Percentiles rank a stretch among this genome's conserved stretches.
phyloP scores from a whole-genome alignment of 805 yeast species.

The Yarrowia divulgata region DNA sequence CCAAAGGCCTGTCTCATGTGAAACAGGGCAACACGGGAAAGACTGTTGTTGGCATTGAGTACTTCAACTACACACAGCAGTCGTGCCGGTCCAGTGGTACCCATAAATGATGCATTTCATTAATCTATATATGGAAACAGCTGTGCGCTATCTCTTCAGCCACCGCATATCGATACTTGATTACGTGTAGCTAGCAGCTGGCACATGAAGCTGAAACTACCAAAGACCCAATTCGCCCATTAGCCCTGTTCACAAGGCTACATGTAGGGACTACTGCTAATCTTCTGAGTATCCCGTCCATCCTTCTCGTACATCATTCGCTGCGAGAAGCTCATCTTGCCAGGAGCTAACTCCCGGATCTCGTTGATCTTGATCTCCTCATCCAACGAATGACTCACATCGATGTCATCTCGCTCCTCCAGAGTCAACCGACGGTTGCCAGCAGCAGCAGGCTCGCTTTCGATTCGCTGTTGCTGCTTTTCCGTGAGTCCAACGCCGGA shows the following conservation, averaged over 20 bases:
- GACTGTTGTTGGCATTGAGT: conserved; percentile 1
- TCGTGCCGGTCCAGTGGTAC: too few species aligned
- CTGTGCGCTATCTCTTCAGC: neutral
- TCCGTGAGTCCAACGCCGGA: conserved; percentile 37
- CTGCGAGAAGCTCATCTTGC: conserved; percentile 44
- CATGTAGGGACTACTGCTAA: conserved; percentile 38
- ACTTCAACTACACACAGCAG: neutral
- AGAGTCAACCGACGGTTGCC: conserved; percentile 2
- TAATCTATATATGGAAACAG: conserved; percentile 15
- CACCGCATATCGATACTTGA: neutral
- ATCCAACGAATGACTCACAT: conserved; percentile 32
- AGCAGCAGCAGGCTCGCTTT: conserved; percentile 31
- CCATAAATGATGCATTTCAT: conserved; percentile 15
- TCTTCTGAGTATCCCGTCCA: conserved; percentile 23
- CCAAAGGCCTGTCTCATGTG: neutral
- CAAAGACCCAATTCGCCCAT: neutral
- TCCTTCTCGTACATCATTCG: conserved; percentile 43
- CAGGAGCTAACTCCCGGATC: conserved; percentile 40
- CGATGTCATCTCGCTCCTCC: conserved; percentile 28
- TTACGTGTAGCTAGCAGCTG: neutral
- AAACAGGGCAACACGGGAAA: neutral
- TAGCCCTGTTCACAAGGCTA: neutral
- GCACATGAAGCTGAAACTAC: conserved; percentile 1
- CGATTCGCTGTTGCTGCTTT: conserved; percentile 29
- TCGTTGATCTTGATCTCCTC: conserved; percentile 37